Evolutionary conservation across 176 grass and related monocot species (phyloP), one percentile per base, ranked within the genome.

Genomic region (Cocos nucifera): DNA sequence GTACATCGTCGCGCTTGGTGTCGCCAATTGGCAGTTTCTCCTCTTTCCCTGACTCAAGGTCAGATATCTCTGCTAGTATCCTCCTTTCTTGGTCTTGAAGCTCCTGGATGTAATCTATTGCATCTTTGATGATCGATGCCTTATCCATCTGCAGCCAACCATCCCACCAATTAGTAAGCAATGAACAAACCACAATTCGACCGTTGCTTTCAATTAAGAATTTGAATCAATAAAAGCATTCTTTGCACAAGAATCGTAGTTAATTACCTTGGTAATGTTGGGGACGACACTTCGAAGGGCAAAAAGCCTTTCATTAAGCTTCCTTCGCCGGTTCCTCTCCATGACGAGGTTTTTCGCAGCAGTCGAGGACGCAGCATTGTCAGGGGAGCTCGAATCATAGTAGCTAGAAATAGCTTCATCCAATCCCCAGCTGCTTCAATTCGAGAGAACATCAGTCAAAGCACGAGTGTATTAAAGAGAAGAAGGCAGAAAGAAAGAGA

Each of bases 261-360:
- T 23, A 23, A 23, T 23, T 23, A 82, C 84, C 72, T 86, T 91
- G 4, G 75, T 91, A 54, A 91, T 91, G 60, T 70, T 82, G 0
- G 87, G 87, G 28, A 91, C 87, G 56, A 79, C 52, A 59, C 82
- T 80, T 35, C 87, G 79, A 56, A 90, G 69, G 4, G 76, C 54
- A 64, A 73, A 90, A 35, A 90, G 79, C 70, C 27, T 86, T 19
- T 80, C 79, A 63, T 91, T 91, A 61, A 91, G 58, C 52, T n/a
- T 83, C 69, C 53, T 66, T 49, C 76, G 48, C 1, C 79, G 72
- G 24, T 51, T 57, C 48, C 76, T 71, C 82, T 77, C 79, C 53
- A 44, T 77, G 44, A 21, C 2, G 22, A 86, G 32, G 0, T 32
- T 52, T 58, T 62, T 79, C 15, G 27, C 2, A 21, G 65, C 15